These are phyloP conservation scores for Lactarius psammicola DNA, from an alignment of 768 basidiomycete genomes.

Conservation along the genomic window DNA sequence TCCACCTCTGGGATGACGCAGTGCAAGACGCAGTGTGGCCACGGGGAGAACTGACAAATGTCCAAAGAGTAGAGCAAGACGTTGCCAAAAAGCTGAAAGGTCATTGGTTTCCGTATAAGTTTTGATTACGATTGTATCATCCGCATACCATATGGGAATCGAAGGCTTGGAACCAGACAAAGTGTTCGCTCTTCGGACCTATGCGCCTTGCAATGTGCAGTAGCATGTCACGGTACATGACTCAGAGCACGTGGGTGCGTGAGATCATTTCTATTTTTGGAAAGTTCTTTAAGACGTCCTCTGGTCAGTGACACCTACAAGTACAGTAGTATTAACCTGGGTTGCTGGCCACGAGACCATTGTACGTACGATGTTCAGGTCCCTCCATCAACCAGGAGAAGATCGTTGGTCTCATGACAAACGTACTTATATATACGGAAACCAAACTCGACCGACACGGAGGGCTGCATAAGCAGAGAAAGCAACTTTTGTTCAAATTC, in stretches of 20 bases:
- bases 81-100: slow-evolving; percentile 54
- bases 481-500: background rate
- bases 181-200: background rate
- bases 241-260: too few species aligned
- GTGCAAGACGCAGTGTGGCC: slow-evolving; percentile 9
- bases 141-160: background rate
- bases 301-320: background rate
- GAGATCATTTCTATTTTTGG: too few species aligned
- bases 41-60: slow-evolving; percentile 26
- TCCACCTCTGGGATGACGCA: slow-evolving; percentile 17
- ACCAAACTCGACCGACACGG: background rate
- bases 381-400: too few species aligned
- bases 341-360: background rate
- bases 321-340: background rate
- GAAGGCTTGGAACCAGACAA: background rate
- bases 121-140: slow-evolving; percentile 37
- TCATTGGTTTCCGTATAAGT: slow-evolving; percentile 66
- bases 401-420: background rate
- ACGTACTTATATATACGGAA: background rate
- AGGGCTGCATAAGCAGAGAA: background rate
- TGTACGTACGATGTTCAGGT: background rate
- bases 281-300: too few species aligned
- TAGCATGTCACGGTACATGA: too few species aligned
- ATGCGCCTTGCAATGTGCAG: too few species aligned
- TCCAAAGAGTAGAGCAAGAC: slow-evolving; percentile 55